These are phyloP conservation scores for Colletotrichum lupini DNA, from an alignment of 2,329 filamentous ascomycete species.

Conservation along the genomic window DNA sequence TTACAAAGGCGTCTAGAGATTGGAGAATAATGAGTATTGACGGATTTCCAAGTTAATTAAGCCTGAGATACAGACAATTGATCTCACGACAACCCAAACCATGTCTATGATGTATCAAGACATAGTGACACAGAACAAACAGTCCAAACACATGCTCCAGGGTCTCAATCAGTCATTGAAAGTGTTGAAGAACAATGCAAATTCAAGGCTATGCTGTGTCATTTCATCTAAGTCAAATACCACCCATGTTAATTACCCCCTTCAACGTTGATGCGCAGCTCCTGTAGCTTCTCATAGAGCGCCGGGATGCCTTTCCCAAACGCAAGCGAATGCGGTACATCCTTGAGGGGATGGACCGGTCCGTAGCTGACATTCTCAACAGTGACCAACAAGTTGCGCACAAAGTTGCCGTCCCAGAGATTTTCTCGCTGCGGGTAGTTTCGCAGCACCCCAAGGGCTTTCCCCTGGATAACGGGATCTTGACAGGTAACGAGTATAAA, in stretches of 20 bases:
- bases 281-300: conserved; percentile 21
- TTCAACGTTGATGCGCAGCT: background rate
- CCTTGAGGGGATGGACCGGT: background rate
- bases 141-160: too few relatives aligned
- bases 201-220: background rate
- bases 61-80: background rate
- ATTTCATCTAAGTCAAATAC: background rate
- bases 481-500: conserved; percentile 17
- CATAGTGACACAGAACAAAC: background rate
- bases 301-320: conserved; percentile 23
- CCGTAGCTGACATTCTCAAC: conserved; percentile 11
- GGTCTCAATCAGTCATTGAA: too few relatives aligned
- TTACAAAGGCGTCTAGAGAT: background rate
- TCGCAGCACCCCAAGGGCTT: conserved; percentile 12
- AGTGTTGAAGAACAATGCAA: too few relatives aligned
- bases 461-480: conserved; percentile 6
- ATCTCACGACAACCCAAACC: background rate
- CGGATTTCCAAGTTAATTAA: background rate
- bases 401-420: conserved; percentile 16
- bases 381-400: conserved; percentile 19
- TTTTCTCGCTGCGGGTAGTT: conserved; percentile 20
- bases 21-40: background rate
- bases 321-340: conserved; percentile 7
- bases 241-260: background rate
- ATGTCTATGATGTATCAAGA: background rate